Conservation (phyloP, 768 basidiomycete species). For the Rhizopogon vesiculosus region DNA sequence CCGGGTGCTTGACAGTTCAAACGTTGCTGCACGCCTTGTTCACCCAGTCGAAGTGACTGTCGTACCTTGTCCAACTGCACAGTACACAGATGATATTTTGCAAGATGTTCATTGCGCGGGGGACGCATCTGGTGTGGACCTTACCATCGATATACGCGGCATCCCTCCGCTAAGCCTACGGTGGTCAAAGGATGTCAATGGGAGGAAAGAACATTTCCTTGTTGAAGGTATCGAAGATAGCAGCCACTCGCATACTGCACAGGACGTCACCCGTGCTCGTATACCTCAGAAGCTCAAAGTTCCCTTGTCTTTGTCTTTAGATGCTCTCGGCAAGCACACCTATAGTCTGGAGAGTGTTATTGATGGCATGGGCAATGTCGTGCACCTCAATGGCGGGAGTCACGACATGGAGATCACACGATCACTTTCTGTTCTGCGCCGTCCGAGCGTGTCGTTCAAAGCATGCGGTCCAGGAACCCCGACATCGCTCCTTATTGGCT, state of each 20-base stretch:
- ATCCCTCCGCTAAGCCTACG: conserved; percentile 74
- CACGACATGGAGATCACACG: conserved; percentile 46
- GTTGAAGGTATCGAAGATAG: conserved; percentile 82
- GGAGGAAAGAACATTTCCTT: conserved; percentile 61
- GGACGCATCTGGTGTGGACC: conserved; percentile 49
- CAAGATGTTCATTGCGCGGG: conserved; percentile 65
- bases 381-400: conserved; percentile 39
- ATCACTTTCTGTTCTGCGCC: conserved; percentile 64
- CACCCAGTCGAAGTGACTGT: conserved; percentile 61
- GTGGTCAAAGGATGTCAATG: conserved; percentile 70
- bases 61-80: conserved; percentile 78
- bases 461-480: conserved; percentile 70
- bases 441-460: conserved; percentile 69
- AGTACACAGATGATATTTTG: conserved; percentile 46
- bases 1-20: conserved; percentile 63
- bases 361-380: conserved; percentile 78
- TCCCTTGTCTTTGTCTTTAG: conserved; percentile 62
- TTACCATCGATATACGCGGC: conserved; percentile 64
- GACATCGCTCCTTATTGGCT: conserved; percentile 65
- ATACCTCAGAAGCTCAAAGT: conserved; percentile 57
- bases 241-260: conserved; percentile 29
- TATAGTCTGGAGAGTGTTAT: conserved; percentile 77
- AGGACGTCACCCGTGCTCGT: conserved; percentile 18
- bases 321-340: conserved; percentile 59
- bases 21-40: conserved; percentile 69